Conservation (phyloP, 2,329 filamentous ascomycete genomes). For the Sclerotinia glacialis region DNA sequence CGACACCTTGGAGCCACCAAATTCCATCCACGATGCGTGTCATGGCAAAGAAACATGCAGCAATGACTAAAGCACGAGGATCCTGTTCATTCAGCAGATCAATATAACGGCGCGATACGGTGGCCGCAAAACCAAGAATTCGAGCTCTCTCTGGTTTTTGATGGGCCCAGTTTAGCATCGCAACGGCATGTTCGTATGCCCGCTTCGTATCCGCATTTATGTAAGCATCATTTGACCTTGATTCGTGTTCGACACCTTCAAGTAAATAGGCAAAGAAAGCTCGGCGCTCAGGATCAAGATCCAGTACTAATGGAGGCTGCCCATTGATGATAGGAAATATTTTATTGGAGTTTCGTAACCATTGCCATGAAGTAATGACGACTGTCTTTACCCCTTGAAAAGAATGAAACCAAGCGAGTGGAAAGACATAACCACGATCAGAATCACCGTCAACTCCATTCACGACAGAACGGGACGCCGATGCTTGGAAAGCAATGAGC, state of each 20-base stretch:
- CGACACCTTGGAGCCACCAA: slow-evolving; percentile 70
- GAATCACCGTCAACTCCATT: slow-evolving; percentile 48
- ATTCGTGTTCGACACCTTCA: slow-evolving; percentile 55
- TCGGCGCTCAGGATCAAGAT: slow-evolving; percentile 51
- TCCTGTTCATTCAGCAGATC: slow-evolving; percentile 57
- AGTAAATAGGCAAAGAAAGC: slow-evolving; percentile 62
- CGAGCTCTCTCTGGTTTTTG: slow-evolving; percentile 57
- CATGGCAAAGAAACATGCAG: slow-evolving; percentile 37
- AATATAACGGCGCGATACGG: slow-evolving; percentile 59
- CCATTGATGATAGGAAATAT: slow-evolving; percentile 62
- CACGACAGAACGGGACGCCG: slow-evolving; percentile 60
- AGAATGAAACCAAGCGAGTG: slow-evolving; percentile 63
- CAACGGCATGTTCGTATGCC: slow-evolving; percentile 62
- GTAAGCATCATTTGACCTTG: slow-evolving; percentile 40
- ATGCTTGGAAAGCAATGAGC: slow-evolving; percentile 65
- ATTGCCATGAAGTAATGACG: slow-evolving; percentile 62
- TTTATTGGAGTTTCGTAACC: slow-evolving; percentile 55
- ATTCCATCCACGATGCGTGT: slow-evolving; percentile 36
- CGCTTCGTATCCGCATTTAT: slow-evolving; percentile 44
- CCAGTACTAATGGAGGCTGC: slow-evolving; percentile 59
- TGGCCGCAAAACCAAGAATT: slow-evolving; percentile 61
- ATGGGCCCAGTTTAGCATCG: slow-evolving; percentile 65
- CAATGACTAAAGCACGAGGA: slow-evolving; percentile 40
- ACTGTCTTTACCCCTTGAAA: slow-evolving; percentile 66
- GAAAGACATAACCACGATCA: slow-evolving; percentile 54